Conservation (phyloP, 441 rosid species). For the California macrophylla region DNA sequence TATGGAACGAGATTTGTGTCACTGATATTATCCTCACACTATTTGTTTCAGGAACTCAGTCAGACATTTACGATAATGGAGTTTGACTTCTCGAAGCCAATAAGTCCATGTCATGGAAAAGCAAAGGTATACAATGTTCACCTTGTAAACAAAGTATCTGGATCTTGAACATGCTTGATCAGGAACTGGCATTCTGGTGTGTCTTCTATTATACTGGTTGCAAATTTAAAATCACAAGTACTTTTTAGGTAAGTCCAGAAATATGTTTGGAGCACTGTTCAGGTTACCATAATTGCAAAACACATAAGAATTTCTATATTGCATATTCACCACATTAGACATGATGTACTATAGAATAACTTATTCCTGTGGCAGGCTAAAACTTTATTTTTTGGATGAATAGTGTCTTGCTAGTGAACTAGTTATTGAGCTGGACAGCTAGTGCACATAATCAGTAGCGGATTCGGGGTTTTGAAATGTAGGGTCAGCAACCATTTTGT, state of each 20-base stretch:
- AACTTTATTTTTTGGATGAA: background rate
- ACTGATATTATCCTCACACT: background rate
- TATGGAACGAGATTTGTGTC: background rate
- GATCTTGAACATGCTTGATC: background rate
- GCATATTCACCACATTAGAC: background rate
- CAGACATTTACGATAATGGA: conserved; percentile 56
- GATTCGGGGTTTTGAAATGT: no score
- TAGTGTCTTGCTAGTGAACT: background rate
- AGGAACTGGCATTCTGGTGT: background rate
- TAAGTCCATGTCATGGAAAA: conserved; percentile 52
- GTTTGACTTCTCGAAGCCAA: conserved; percentile 59
- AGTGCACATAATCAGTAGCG: no score
- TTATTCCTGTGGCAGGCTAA: background rate
- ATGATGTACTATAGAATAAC: background rate
- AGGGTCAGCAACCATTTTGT: no score
- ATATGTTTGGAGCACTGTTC: background rate
- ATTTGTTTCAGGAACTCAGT: conserved; percentile 54
- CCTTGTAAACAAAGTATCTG: background rate
- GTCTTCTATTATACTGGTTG: background rate
- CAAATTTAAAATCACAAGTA: background rate
- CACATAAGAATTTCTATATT: background rate
- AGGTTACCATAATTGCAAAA: background rate
- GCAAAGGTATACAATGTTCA: conserved; percentile 38
- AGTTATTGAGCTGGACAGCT: background rate
- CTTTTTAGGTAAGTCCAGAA: background rate